Conservation (phyloP, 2,329 filamentous ascomycete species). For the Mariannaea elegans region DNA sequence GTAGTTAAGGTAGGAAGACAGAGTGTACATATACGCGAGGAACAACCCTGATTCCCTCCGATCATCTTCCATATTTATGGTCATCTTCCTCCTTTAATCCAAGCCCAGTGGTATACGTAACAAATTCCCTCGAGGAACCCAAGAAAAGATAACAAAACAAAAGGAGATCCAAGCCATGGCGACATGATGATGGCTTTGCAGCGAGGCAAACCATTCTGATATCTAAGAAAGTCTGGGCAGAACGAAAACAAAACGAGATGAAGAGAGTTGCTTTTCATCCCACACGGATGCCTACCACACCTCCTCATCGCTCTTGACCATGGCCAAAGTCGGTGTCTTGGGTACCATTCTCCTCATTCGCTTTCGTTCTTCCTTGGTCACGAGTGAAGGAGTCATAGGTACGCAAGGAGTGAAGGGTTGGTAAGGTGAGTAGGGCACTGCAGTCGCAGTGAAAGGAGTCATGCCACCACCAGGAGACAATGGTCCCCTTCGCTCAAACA, state of each 20-base stretch:
- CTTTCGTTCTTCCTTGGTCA: constrained; percentile 76
- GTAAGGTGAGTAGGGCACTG: constrained; percentile 79
- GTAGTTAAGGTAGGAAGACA: neutral
- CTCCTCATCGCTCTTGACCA: constrained; percentile 70
- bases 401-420: constrained; percentile 81
- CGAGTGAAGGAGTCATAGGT: constrained; percentile 79
- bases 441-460: constrained; percentile 69
- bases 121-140: constrained; percentile 13
- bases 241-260: constrained; percentile 23
- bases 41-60: neutral
- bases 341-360: constrained; percentile 70
- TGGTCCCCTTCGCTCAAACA: constrained; percentile 66
- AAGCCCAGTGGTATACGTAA: constrained; percentile 20
- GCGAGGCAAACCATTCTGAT: constrained; percentile 27
- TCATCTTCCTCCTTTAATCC: constrained; percentile 7
- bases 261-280: constrained; percentile 16
- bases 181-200: constrained; percentile 33
- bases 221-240: constrained; percentile 35
- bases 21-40: constrained; percentile 14
- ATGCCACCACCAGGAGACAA: constrained; percentile 65
- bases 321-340: constrained; percentile 68
- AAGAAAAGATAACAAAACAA: constrained; percentile 5
- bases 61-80: constrained; percentile 7
- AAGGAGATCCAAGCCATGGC: constrained; percentile 30
- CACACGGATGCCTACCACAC: constrained; percentile 63